These are phyloP conservation scores for Botrytis tulipae DNA, from an alignment of 2,329 filamentous ascomycete species.

Conservation along the genomic window DNA sequence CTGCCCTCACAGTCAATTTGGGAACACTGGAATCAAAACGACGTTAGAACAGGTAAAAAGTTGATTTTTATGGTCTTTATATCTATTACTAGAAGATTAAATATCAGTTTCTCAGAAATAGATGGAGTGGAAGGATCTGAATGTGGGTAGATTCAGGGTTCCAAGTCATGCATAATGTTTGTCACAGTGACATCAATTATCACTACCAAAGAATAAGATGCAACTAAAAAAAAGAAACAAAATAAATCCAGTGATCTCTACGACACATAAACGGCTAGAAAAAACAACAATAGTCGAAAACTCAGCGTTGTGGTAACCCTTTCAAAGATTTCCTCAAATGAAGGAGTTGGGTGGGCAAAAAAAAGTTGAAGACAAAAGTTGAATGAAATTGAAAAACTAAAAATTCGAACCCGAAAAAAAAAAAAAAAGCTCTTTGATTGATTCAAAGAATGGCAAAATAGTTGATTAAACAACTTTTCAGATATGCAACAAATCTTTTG, in stretches of 20 bases:
- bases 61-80: not conserved
- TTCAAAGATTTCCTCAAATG: not conserved
- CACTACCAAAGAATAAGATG: accelerated
- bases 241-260: accelerated
- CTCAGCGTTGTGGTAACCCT: accelerated
- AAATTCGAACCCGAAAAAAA: not conserved
- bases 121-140: accelerated
- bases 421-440: not conserved
- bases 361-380: not conserved
- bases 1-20: not conserved
- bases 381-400: not conserved
- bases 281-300: accelerated
- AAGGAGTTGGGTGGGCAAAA: not conserved
- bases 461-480: not conserved
- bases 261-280: accelerated
- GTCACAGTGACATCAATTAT: not conserved
- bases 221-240: not conserved
- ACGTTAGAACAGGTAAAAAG: not conserved
- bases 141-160: accelerated
- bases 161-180: not conserved
- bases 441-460: not conserved
- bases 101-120: not conserved
- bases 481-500: not conserved
- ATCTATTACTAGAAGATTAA: not conserved
- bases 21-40: not conserved